Base-by-base conservation (phyloP, 2,329 filamentous ascomycete species). In the Sporothrix inflata region DNA sequence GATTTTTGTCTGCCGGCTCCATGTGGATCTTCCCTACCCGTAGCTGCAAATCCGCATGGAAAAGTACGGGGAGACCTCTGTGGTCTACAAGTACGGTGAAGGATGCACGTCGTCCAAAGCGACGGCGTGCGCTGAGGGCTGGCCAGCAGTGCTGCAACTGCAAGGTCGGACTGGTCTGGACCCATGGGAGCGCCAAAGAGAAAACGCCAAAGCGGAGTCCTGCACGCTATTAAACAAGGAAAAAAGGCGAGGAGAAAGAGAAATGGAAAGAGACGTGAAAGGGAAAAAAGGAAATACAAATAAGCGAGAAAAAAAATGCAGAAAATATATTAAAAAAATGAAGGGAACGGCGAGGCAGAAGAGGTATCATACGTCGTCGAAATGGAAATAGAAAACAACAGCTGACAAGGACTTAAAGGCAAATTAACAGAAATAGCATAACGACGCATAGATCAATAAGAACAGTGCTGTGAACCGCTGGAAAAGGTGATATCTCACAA, bases 1-100 rank as follows among this genome's bases (percentile, higher is more conserved):
- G 8, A 11, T 4, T 3, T 14, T 11, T 42, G 60, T 42, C 60
- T 63, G 38, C 60, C 60, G 60, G 60, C 38, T 45, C 24, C 11
- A 42, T 65, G 60, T 65, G 60, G 60, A 69, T 55, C 45, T 51
- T n/a, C 40, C 38, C 11, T 57, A 19, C 53, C 53, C 30, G 21
- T 65, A 65, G 60, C 60, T 65, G 60, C 60, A 65, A 65, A 65
- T 65, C 60, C 38, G n/a, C 21, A 65, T 63, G 34, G 60, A 21
- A 63, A 65, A 65, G 21, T 65, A 65, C 34, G 38, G 60, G 21
- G 60, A 57, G 38, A 63, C 38, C 2, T 27, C 7, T 16, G 6
- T 19, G 1, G 19, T n/a, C n/a, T 19, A 49, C 16, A 0, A 8
- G 6, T 16, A 61, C 30, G 30, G 55, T 38, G 55, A 42, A 42